These are phyloP conservation scores for Leishmania martiniquensis DNA, from an alignment of 208 protist species.

Conservation along the genomic window DNA sequence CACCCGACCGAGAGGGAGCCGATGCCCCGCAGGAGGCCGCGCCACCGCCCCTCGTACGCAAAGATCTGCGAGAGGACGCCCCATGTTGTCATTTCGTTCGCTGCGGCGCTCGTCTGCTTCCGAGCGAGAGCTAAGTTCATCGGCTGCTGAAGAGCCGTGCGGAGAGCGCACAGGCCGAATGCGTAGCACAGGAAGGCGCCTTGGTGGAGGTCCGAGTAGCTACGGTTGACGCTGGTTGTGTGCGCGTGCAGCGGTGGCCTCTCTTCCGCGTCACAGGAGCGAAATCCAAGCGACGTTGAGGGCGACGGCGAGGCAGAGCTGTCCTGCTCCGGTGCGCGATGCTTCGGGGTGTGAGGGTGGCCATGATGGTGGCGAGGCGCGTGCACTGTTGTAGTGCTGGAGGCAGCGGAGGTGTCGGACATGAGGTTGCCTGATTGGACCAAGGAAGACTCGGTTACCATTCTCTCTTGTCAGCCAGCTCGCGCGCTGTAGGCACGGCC, in stretches of 20 bases:
- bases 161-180: conserved; percentile 64
- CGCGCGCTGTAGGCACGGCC: background rate
- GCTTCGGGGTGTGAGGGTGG: background rate
- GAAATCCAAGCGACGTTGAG: conserved; percentile 21
- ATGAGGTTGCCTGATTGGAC: background rate
- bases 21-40: conserved; percentile 64
- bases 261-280: conserved; percentile 26
- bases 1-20: conserved; percentile 66
- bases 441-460: conserved; percentile 18
- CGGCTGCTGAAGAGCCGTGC: conserved; percentile 80
- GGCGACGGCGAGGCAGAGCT: background rate
- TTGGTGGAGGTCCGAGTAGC: conserved; percentile 73
- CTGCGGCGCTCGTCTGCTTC: conserved; percentile 62
- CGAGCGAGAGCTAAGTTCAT: conserved; percentile 81
- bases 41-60: conserved; percentile 52
- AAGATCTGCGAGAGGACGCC: conserved; percentile 51
- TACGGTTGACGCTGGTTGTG: conserved; percentile 83
- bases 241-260: conserved; percentile 39
- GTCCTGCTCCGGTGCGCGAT: background rate
- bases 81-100: conserved; percentile 35
- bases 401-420: conserved; percentile 2
- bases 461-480: background rate
- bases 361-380: background rate
- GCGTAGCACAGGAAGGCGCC: conserved; percentile 58
- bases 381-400: background rate